Evolutionary conservation across 306 rosid genomes (phyloP).

Genomic region (Senna tora): DNA sequence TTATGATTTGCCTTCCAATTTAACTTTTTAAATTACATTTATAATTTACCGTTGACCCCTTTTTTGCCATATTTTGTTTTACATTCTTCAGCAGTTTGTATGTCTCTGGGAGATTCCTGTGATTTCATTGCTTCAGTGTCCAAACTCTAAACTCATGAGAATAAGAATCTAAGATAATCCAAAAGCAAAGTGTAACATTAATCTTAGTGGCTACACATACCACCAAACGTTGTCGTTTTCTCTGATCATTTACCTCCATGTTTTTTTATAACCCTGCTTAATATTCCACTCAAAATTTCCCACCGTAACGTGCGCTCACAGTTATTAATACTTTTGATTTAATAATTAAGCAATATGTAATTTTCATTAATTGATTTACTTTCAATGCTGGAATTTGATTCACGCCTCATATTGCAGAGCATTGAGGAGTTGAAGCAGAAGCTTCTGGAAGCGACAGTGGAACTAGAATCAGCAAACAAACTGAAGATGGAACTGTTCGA

Average conservation of each 20-base stretch:
- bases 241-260: background rate
- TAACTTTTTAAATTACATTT: background rate
- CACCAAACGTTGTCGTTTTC: constrained; percentile 23
- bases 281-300: background rate
- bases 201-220: background rate
- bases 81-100: background rate
- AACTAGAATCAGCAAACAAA: constrained; percentile 58
- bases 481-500: constrained; percentile 38
- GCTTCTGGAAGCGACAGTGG: constrained; percentile 50
- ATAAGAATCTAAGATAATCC: background rate
- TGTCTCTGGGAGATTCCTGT: background rate
- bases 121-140: constrained; percentile 6
- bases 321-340: background rate
- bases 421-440: constrained; percentile 61
- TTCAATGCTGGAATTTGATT: too few species aligned
- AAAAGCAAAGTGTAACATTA: constrained; percentile 2
- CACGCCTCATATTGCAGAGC: constrained; percentile 43
- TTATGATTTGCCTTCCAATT: background rate
- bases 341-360: too few species aligned
- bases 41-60: background rate
- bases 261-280: background rate
- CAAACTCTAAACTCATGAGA: background rate
- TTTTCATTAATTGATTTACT: too few species aligned
- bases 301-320: constrained; percentile 1
- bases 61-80: background rate